phyloP scores from a whole-genome alignment of 192 early-diverging fungal genomes.

The Coemansia sp. region DNA sequence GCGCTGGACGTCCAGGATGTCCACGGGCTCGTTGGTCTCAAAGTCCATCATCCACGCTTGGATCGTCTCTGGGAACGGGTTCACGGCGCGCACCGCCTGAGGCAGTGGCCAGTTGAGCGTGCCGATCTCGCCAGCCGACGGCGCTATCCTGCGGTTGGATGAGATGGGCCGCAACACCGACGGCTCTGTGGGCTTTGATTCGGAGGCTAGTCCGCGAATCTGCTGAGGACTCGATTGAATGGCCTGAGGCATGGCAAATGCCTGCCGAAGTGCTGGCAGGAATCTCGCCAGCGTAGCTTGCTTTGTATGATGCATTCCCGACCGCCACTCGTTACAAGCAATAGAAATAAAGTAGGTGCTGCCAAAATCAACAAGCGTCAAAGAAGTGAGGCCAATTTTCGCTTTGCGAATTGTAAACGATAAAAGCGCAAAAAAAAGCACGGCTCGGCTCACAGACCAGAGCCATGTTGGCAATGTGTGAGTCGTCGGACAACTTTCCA shows the following conservation, averaged over 20 bases:
- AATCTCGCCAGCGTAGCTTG: slow-evolving; percentile 5
- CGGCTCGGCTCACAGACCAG: neutral
- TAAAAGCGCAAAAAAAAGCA: neutral
- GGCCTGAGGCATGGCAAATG: neutral
- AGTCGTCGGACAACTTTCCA: neutral
- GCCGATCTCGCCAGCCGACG: slow-evolving; percentile 30
- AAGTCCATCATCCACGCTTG: slow-evolving; percentile 79
- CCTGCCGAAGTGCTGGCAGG: slow-evolving; percentile 4
- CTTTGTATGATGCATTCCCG: slow-evolving; percentile 9
- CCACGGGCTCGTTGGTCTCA: slow-evolving; percentile 64
- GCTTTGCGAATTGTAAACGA: neutral
- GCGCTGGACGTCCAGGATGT: slow-evolving; percentile 68
- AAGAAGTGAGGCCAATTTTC: neutral
- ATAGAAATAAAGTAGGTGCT: neutral
- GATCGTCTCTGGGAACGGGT: slow-evolving; percentile 50
- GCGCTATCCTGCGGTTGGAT: slow-evolving; percentile 32
- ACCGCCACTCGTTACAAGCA: neutral
- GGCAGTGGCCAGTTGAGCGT: slow-evolving; percentile 38
- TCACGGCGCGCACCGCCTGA: slow-evolving; percentile 27
- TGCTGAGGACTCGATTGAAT: slow-evolving; percentile 5
- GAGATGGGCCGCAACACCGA: slow-evolving; percentile 43
- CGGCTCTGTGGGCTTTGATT: neutral
- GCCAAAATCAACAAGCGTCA: neutral
- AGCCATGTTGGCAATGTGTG: neutral
- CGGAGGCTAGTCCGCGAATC: slow-evolving; percentile 7